Evolutionary conservation across 176 grass and related monocot species (phyloP).

Genomic region (Ampelocalamus luodianensis): DNA sequence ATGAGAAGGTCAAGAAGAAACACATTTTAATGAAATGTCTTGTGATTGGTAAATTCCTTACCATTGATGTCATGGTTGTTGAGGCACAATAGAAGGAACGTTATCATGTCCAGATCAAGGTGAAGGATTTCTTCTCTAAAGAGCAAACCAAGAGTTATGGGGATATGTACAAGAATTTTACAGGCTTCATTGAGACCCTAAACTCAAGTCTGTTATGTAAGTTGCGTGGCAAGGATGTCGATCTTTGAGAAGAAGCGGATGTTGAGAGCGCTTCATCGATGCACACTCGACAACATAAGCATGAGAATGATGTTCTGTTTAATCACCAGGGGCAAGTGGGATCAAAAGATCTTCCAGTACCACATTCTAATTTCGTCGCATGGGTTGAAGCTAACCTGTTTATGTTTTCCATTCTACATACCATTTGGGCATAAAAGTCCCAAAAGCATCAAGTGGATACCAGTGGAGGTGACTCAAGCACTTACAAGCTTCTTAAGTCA

Average conservation of each 20-base stretch:
- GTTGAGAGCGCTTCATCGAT: slow-evolving; percentile 54
- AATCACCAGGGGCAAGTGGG: background rate
- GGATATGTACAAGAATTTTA: slow-evolving; percentile 87
- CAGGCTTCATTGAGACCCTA: slow-evolving; percentile 64
- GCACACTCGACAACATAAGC: too few relatives aligned
- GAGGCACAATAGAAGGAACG: slow-evolving; percentile 53
- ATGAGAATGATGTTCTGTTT: background rate
- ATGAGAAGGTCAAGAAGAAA: slow-evolving; percentile 15
- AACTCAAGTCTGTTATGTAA: slow-evolving; percentile 63
- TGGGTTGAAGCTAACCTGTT: too few relatives aligned
- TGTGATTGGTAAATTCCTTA: slow-evolving; percentile 65
- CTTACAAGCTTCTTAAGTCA: too few relatives aligned
- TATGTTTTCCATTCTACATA: too few relatives aligned
- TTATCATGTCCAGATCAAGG: slow-evolving; percentile 69
- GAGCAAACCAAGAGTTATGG: slow-evolving; percentile 66
- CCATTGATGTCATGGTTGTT: slow-evolving; percentile 72
- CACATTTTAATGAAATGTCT: slow-evolving; percentile 68
- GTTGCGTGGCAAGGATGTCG: slow-evolving; percentile 49
- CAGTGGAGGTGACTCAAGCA: too few relatives aligned
- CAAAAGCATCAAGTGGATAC: background rate
- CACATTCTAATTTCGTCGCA: background rate
- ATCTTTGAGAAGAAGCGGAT: slow-evolving; percentile 40
- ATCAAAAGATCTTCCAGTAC: background rate
- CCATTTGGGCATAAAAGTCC: too few relatives aligned
- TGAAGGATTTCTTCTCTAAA: slow-evolving; percentile 74